Conservation (phyloP, 2,329 filamentous ascomycete genomes). For the Pseudogymnoascus sp. region DNA sequence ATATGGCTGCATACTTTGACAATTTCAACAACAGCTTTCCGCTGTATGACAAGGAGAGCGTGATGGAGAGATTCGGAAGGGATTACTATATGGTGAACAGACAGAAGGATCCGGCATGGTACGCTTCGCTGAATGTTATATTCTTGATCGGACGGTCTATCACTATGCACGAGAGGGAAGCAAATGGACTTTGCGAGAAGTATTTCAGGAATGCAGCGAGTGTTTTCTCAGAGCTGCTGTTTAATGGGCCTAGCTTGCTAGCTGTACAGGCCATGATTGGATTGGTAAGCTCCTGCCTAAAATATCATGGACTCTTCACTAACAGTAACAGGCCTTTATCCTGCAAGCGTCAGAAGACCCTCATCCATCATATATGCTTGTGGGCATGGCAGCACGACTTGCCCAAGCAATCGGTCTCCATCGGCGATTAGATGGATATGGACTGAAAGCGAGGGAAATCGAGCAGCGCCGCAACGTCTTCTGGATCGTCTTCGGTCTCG, state of each 20-base stretch:
- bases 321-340: conserved; percentile 6
- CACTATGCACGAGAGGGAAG: not conserved
- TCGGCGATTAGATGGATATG: conserved; percentile 15
- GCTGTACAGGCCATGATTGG: conserved; percentile 21
- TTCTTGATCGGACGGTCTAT: conserved; percentile 11
- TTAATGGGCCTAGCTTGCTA: conserved; percentile 17
- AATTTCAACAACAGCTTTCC: conserved; percentile 18
- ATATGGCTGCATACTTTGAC: conserved; percentile 14
- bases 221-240: conserved; percentile 19
- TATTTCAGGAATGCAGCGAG: conserved; percentile 21
- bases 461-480: conserved; percentile 22
- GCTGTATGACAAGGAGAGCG: conserved; percentile 15
- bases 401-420: conserved; percentile 21
- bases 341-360: conserved; percentile 14
- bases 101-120: conserved; percentile 17
- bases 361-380: conserved; percentile 17
- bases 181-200: conserved; percentile 4
- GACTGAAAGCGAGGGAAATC: conserved; percentile 14
- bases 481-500: conserved; percentile 21
- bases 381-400: conserved; percentile 15
- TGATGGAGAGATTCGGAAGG: conserved; percentile 11
- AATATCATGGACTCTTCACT: not conserved
- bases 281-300: conserved; percentile 12
- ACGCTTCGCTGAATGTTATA: conserved; percentile 22
- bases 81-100: conserved; percentile 6